phyloP scores from a whole-genome alignment of 495 filamentous ascomycete species.

The Aspergillus cristatus region DNA sequence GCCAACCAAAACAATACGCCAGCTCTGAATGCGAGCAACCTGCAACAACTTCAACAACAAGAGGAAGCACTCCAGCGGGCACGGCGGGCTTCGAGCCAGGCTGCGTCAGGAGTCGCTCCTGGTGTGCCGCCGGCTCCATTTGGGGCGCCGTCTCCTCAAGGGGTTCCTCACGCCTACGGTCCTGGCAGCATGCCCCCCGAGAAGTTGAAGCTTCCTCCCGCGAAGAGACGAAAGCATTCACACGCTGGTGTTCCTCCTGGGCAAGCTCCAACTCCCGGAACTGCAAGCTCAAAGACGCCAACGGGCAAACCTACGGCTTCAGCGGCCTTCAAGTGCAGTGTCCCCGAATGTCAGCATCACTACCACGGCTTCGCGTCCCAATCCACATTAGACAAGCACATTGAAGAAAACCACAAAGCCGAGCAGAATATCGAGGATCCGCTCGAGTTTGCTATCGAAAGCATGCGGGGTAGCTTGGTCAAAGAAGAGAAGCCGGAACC shows the following conservation, averaged over 20 bases:
- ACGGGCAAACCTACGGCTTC: constrained; percentile 25
- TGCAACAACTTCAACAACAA: constrained; percentile 46
- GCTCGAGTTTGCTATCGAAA: constrained; percentile 37
- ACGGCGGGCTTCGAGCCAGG: constrained; percentile 47
- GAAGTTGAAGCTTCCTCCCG: constrained; percentile 53
- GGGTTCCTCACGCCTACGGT: constrained; percentile 49
- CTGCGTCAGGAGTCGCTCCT: constrained; percentile 50
- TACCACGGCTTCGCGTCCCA: constrained; percentile 37
- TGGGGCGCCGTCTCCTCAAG: constrained; percentile 61
- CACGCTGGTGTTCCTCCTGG: constrained; percentile 29
- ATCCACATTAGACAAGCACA: constrained; percentile 38
- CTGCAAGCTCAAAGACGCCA: constrained; percentile 20
- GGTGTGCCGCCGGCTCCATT: constrained; percentile 58
- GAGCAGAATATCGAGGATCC: constrained; percentile 39
- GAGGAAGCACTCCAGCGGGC: constrained; percentile 36
- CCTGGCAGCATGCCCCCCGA: constrained; percentile 39
- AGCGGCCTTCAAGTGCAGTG: constrained; percentile 36
- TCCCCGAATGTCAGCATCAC: constrained; percentile 36
- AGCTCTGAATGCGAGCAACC: constrained; percentile 55
- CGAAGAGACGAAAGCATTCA: constrained; percentile 49
- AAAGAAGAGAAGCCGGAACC: constrained; percentile 26
- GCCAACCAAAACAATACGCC: constrained; percentile 27
- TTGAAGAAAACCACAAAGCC: constrained; percentile 36
- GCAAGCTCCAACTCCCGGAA: constrained; percentile 16
- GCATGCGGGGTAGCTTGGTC: constrained; percentile 27